These are phyloP conservation scores for Colletotrichum euphorbiae DNA, from an alignment of 2,329 filamentous ascomycete species.

Conservation along the genomic window DNA sequence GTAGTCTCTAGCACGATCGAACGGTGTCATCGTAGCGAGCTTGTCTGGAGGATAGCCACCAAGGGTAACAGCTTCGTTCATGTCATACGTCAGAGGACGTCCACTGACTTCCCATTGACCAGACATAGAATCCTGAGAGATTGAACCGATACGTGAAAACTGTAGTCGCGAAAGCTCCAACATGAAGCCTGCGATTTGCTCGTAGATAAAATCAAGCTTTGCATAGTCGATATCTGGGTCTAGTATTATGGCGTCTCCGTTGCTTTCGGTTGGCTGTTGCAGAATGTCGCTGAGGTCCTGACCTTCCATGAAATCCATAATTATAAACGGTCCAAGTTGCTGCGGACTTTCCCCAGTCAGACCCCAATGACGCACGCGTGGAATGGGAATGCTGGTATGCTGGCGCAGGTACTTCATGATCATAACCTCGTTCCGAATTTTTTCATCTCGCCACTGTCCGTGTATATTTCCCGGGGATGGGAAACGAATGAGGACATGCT, in stretches of 20 bases:
- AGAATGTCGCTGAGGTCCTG: slow-evolving; percentile 42
- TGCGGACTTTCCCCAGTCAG: slow-evolving; percentile 46
- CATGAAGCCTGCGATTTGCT: slow-evolving; percentile 44
- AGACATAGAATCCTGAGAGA: slow-evolving; percentile 45
- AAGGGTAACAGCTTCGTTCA: slow-evolving; percentile 52
- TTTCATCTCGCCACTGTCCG: slow-evolving; percentile 45
- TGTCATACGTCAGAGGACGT: slow-evolving; percentile 54
- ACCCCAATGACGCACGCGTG: slow-evolving; percentile 45
- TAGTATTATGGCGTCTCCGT: slow-evolving; percentile 37
- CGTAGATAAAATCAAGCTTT: slow-evolving; percentile 42
- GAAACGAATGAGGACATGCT: slow-evolving; percentile 45
- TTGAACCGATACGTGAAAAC: slow-evolving; percentile 50
- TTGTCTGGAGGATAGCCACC: slow-evolving; percentile 46
- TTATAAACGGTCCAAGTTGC: slow-evolving; percentile 49
- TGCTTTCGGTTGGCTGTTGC: slow-evolving; percentile 44
- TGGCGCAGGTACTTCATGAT: slow-evolving; percentile 45
- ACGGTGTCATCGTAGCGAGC: slow-evolving; percentile 47
- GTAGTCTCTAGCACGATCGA: slow-evolving; percentile 41
- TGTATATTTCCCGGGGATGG: slow-evolving; percentile 43
- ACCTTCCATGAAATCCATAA: slow-evolving; percentile 49
- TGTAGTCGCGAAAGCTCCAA: slow-evolving; percentile 47
- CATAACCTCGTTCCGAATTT: slow-evolving; percentile 47
- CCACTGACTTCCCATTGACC: slow-evolving; percentile 47
- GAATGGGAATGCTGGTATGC: slow-evolving; percentile 48
- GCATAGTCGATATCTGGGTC: slow-evolving; percentile 42